These are phyloP conservation scores for Neurospora sp. DNA, from an alignment of 2,329 filamentous ascomycete species.

Conservation along the genomic window DNA sequence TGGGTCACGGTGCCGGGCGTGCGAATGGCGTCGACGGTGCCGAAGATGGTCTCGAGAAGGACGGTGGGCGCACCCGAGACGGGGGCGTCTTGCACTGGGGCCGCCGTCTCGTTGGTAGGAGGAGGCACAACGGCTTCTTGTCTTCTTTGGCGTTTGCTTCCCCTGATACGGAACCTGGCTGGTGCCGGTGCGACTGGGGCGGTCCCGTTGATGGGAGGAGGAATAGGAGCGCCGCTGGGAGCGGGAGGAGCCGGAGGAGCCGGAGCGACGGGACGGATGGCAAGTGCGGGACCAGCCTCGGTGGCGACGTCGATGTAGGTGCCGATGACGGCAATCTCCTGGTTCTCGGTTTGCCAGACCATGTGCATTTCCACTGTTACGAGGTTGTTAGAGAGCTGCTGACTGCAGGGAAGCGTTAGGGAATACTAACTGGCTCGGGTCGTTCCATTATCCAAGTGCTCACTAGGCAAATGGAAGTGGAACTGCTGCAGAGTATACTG, in stretches of 20 bases:
- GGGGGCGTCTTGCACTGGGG: constrained; percentile 1
- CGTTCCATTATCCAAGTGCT: constrained; percentile 34
- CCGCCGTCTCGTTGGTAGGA: not conserved
- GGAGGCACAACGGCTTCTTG: constrained; percentile 1
- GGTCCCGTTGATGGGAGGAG: constrained; percentile 2
- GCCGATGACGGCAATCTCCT: constrained; percentile 33
- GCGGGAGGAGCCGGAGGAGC: constrained; percentile 6
- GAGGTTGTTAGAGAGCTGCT: not conserved
- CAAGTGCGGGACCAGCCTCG: constrained; percentile 11
- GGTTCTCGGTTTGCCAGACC: constrained; percentile 39
- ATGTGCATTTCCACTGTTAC: constrained; percentile 44
- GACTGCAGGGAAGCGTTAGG: not conserved
- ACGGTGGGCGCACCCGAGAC: constrained; percentile 25
- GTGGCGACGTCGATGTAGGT: constrained; percentile 32
- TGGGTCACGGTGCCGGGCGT: constrained; percentile 30
- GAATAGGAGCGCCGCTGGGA: constrained; percentile 3
- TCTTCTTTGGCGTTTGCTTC: not conserved
- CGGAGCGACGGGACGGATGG: constrained; percentile 8
- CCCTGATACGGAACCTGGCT: constrained; percentile 3
- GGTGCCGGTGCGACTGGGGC: constrained; percentile 2
- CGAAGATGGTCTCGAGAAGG: constrained; percentile 38
- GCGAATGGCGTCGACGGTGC: constrained; percentile 30
- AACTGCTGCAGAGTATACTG: constrained; percentile 34
- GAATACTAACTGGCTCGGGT: constrained; percentile 32
- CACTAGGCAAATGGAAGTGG: constrained; percentile 40